Percentiles rank a stretch among this genome's conserved stretches.
Evolutionary conservation across 2,329 filamentous ascomycete genomes (phyloP).

Genomic region (Monascus ruber): DNA sequence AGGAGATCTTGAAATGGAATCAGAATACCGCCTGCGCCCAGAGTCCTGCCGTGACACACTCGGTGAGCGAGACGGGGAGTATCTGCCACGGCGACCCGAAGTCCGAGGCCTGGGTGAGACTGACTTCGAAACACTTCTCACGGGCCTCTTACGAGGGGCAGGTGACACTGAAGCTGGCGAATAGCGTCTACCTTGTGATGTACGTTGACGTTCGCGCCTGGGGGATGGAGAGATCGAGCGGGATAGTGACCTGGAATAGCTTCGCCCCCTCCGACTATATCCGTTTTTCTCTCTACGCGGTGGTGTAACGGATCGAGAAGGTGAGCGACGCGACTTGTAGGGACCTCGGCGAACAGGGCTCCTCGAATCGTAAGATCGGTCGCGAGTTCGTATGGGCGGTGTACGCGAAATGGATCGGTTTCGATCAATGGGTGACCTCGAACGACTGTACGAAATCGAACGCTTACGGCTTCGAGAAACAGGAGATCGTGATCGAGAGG

Average conservation of each 20-base stretch:
- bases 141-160: conserved; percentile 15
- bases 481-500: conserved; percentile 28
- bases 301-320: conserved; percentile 23
- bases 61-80: conserved; percentile 15
- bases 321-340: conserved; percentile 16
- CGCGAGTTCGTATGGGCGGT: conserved; percentile 14
- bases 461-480: conserved; percentile 18
- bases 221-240: conserved; percentile 19
- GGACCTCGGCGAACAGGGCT: conserved; percentile 11
- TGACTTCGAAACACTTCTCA: conserved; percentile 11
- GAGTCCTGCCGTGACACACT: conserved; percentile 7
- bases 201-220: conserved; percentile 7
- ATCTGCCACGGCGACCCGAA: conserved; percentile 9
- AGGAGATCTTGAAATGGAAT: conserved; percentile 11
- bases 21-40: conserved; percentile 6
- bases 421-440: conserved; percentile 14
- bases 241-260: conserved; percentile 21
- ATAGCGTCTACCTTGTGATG: conserved; percentile 9
- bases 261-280: conserved; percentile 13
- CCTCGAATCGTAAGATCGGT: conserved; percentile 17
- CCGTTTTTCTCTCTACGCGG: conserved; percentile 12
- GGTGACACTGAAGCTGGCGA: conserved; percentile 19
- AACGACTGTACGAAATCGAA: conserved; percentile 23
- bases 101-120: conserved; percentile 14
- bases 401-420: conserved; percentile 13